These are phyloP conservation scores for Gentiana dahurica DNA, from an alignment of 257 asterid species.

Conservation along the genomic window DNA sequence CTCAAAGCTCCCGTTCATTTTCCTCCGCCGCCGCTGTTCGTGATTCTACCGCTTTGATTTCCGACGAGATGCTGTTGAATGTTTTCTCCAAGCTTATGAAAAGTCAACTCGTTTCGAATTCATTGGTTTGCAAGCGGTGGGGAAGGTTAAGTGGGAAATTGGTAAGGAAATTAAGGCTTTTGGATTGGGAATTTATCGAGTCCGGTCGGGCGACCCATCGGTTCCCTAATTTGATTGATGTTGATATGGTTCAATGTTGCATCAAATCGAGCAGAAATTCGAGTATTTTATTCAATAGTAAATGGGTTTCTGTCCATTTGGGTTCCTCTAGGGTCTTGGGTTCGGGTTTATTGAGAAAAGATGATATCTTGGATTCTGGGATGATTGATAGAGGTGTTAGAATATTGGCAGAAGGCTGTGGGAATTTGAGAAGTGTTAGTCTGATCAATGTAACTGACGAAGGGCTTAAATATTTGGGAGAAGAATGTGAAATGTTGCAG, in stretches of 20 bases:
- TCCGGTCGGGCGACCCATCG: slow-evolving; percentile 70
- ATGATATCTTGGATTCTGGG: slow-evolving; percentile 34
- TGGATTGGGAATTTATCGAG: slow-evolving; percentile 88
- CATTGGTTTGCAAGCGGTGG: slow-evolving; percentile 88
- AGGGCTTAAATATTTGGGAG: slow-evolving; percentile 50
- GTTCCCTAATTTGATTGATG: slow-evolving; percentile 64
- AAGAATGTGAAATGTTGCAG: slow-evolving; percentile 76
- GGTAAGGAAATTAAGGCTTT: slow-evolving; percentile 43
- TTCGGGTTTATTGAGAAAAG: slow-evolving; percentile 37
- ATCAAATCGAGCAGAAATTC: slow-evolving; percentile 41
- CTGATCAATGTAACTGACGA: slow-evolving; percentile 60
- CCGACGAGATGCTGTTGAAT: slow-evolving; percentile 49
- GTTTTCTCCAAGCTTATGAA: slow-evolving; percentile 39
- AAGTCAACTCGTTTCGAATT: slow-evolving; percentile 43
- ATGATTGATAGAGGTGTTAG: slow-evolving; percentile 59
- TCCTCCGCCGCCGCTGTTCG: slow-evolving; percentile 8
- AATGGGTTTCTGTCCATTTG: slow-evolving; percentile 37
- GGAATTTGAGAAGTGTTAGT: slow-evolving; percentile 41
- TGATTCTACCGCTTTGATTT: slow-evolving; percentile 37
- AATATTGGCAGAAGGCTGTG: slow-evolving; percentile 63
- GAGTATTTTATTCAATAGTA: slow-evolving; percentile 56
- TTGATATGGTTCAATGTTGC: slow-evolving; percentile 41
- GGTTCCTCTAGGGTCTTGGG: slow-evolving; percentile 28
- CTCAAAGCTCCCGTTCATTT: slow-evolving; percentile 1
- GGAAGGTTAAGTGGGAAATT: slow-evolving; percentile 54